A percentile compares a stretch with the other conserved stretches of the same genome.
Conservation (phyloP, 2,329 filamentous ascomycete genomes). For the Dactylella cylindrospora region DNA sequence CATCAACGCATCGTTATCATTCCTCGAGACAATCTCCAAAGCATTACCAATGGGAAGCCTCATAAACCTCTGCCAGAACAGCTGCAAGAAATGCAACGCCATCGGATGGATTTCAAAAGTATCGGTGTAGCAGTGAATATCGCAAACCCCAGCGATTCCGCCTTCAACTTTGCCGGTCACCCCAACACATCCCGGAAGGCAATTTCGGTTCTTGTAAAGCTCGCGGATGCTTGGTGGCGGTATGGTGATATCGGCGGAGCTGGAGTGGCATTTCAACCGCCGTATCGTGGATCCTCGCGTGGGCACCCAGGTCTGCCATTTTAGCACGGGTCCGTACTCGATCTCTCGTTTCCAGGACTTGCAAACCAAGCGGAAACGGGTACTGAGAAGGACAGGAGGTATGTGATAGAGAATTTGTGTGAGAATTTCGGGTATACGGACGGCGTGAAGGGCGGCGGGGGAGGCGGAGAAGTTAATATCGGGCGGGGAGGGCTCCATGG, state of each 20-base stretch:
- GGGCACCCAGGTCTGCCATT: constrained; percentile 22
- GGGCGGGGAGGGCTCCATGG: no score
- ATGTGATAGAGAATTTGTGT: constrained; percentile 23
- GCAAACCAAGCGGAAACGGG: constrained; percentile 12
- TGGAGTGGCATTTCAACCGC: no score
- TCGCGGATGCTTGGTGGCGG: constrained; percentile 24
- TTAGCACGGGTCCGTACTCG: constrained; percentile 20
- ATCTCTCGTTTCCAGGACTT: constrained; percentile 24
- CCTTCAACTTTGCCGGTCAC: constrained; percentile 9
- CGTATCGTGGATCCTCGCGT: no score
- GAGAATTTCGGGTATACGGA: constrained; percentile 25
- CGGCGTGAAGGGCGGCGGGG: constrained; percentile 5
- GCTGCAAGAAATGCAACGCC: constrained; percentile 14
- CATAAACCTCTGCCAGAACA: constrained; percentile 27
- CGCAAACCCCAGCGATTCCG: constrained; percentile 5
- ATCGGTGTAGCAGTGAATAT: constrained; percentile 11
- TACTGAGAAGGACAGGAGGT: constrained; percentile 17
- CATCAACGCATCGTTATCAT: constrained; percentile 22
- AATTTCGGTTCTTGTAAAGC: constrained; percentile 11
- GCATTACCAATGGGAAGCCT: constrained; percentile 1
- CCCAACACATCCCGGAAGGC: no score
- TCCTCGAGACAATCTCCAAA: not conserved
- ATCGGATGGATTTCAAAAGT: constrained; percentile 22
- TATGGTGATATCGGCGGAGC: no score
- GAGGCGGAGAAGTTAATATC: no score